Percentiles rank a stretch among this genome's conserved stretches.
Conservation (phyloP, 1,139 yeast genomes). For the Candida pseudoviswanathii region DNA sequence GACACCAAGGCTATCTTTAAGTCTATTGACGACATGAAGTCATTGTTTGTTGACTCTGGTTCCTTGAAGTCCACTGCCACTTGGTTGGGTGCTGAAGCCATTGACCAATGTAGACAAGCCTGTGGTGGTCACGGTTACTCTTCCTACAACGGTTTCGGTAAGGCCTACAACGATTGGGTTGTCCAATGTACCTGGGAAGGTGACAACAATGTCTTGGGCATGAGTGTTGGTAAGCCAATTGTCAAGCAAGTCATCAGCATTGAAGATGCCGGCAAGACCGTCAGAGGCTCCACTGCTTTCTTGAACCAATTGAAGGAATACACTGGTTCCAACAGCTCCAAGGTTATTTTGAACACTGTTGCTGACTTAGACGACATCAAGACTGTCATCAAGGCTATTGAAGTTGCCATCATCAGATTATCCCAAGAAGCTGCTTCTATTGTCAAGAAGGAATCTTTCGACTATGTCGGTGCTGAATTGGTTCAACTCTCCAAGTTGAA, state of each 20-base stretch:
- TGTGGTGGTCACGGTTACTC: conserved; percentile 59
- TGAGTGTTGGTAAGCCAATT: conserved; percentile 50
- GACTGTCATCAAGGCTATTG: conserved; percentile 40
- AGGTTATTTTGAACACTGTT: conserved; percentile 27
- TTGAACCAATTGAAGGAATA: conserved; percentile 38
- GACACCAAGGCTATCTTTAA: conserved; percentile 39
- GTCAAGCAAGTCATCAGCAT: conserved; percentile 36
- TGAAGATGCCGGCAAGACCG: conserved; percentile 36
- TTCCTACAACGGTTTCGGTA: conserved; percentile 49
- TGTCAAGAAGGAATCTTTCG: conserved; percentile 37
- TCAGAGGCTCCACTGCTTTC: conserved; percentile 42
- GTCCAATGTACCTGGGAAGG: conserved; percentile 59
- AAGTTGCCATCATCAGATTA: conserved; percentile 46
- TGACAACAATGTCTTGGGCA: conserved; percentile 51
- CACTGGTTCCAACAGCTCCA: conserved; percentile 23
- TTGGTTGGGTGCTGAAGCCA: conserved; percentile 50
- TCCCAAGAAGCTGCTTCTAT: conserved; percentile 34
- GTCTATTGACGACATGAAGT: conserved; percentile 44
- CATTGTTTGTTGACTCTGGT: conserved; percentile 50
- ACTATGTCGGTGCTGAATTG: conserved; percentile 59
- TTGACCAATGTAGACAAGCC: conserved; percentile 52
- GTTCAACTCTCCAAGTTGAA: conserved; percentile 60
- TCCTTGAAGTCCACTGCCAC: conserved; percentile 51
- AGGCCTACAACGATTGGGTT: conserved; percentile 51
- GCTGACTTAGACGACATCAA: conserved; percentile 34